Conservation (phyloP, 2,329 filamentous ascomycete species). For the Cercospora brassicicola region DNA sequence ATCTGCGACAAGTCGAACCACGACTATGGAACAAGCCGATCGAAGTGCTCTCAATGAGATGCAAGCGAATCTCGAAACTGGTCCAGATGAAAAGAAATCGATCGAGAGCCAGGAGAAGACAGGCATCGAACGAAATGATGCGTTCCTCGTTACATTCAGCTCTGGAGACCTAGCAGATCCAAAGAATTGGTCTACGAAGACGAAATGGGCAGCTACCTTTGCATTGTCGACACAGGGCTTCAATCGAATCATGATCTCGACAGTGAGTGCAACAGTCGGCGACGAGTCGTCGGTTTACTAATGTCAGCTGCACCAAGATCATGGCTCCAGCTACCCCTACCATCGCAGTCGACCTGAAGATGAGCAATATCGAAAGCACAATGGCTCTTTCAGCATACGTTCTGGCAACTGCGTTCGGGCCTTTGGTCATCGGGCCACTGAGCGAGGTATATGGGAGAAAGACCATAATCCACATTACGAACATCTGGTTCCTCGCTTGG, state of each 20-base stretch:
- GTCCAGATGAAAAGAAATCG: background rate
- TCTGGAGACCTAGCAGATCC: background rate
- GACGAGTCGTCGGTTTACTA: background rate
- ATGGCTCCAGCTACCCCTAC: conserved; percentile 51
- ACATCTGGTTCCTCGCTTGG: conserved; percentile 55
- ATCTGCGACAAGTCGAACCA: background rate
- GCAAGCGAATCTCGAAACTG: background rate
- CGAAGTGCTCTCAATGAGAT: background rate
- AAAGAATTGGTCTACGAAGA: background rate
- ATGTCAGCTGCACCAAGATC: conserved; percentile 46
- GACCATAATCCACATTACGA: conserved; percentile 47
- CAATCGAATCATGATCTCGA: conserved; percentile 48
- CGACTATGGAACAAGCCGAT: background rate
- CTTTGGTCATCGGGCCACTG: conserved; percentile 24
- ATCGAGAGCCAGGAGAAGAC: background rate
- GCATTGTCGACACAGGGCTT: conserved; percentile 54
- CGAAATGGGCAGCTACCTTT: conserved; percentile 54
- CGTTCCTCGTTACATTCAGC: background rate
- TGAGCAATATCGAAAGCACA: conserved; percentile 13
- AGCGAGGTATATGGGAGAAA: conserved; percentile 52
- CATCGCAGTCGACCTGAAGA: conserved; percentile 41
- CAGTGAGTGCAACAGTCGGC: background rate
- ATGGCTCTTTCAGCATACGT: conserved; percentile 29
- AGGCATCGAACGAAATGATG: background rate
- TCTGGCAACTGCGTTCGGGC: conserved; percentile 27